Base-by-base conservation (phyloP, 1,284 basidiomycete genomes). In the Cryptococcus sp. region DNA sequence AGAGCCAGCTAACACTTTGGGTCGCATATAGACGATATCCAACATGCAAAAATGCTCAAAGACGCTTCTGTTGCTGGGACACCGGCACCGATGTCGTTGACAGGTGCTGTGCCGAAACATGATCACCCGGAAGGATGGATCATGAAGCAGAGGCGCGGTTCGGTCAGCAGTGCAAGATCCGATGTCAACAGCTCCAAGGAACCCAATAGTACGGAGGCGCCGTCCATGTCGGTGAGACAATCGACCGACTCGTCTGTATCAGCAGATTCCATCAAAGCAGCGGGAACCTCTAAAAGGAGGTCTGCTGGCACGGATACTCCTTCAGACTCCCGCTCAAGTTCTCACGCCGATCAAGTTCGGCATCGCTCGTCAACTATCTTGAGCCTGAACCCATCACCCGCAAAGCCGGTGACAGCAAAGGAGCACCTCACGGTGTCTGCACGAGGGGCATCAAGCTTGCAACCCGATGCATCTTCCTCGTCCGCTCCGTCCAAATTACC, bases 31-130 rank as follows among this genome's bases (percentile, higher is more conserved):
- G 87, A 89, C 65, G 90, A 87, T 79, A 90, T 93, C 56, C 88
- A 90, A 40, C 88, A 93, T 79, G 88, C 67, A 81, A 85, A 72
- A 85, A 90, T 78, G 86, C 86, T 74, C 84, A 89, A 74, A 83
- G 84, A 62, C 86, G 89, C 74, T 83, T 86, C 69, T 51, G 69
- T 62, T 17, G 72, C 69, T 4, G 72, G 73, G 6, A 68, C 73
- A 15, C 59, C 74, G 1, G 70, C 75, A 20, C 73, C 74, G 5
- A 72, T 71, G 26, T 74, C 71, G 1, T 54, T 78, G 26, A 75
- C 67, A 10, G 75, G 76, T 0, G 62, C 65, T 16, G 38, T 43
- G 6, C 17, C 58, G 37, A 58, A 67, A 3, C 29, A 34, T 34
- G 52, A 55, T 22, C 65, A 63, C 5, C 54, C 20, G 13, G 67